Evolutionary conservation across 148 eudicot genomes (phyloP), one percentile per base, ranked within the genome.

Genomic region (Arctostaphylos glauca): DNA sequence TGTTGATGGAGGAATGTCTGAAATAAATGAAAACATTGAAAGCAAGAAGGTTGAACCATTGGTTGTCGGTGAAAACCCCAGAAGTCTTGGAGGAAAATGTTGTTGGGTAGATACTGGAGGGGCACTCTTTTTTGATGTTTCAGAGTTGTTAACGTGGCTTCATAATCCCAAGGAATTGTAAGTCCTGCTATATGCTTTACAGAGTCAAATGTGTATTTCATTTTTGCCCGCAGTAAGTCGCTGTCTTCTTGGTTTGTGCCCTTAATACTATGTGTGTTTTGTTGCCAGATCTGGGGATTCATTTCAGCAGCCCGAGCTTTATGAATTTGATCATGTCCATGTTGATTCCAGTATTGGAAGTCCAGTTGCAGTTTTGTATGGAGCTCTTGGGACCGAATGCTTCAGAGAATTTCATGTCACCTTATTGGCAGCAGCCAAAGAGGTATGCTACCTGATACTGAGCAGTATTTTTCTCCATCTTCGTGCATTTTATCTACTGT

Each of bases 21-120:
- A 85, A 80, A 59, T 84, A 82, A 82, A 83, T 76, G 89, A 77
- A 71, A 85, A 79, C 56, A 53, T 53, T 19, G 84, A 84, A 59
- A 70, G 62, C 78, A 84, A 81, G 77, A 87, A 87, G 80, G 80
- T 79, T 66, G 89, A 94, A 50, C 81, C 91, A 5, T 88, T 91
- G 83, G 88, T 90, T 74, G 88, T 87, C 46, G 95, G 97, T 60
- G 77, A 81, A 84, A 94, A 92, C 85, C 91, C 92, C 18, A 91
- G 80, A 72, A 85, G 86, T 86, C 92, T 92, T 16, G 93, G 91
- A 23, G 97, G 95, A 74, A 91, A 89, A 86, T 96, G 99, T 85
- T 96, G 99, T 82, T 96, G 99, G 99, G 96, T 96, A 84, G 99
- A 96, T 84, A 91, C 93, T 72, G 98, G 98, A 0, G 90, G 86